Percentiles rank a stretch among this genome's conserved stretches.
phyloP scores from a whole-genome alignment of 2,329 filamentous ascomycete genomes.

The Knoxdaviesia proteae region DNA sequence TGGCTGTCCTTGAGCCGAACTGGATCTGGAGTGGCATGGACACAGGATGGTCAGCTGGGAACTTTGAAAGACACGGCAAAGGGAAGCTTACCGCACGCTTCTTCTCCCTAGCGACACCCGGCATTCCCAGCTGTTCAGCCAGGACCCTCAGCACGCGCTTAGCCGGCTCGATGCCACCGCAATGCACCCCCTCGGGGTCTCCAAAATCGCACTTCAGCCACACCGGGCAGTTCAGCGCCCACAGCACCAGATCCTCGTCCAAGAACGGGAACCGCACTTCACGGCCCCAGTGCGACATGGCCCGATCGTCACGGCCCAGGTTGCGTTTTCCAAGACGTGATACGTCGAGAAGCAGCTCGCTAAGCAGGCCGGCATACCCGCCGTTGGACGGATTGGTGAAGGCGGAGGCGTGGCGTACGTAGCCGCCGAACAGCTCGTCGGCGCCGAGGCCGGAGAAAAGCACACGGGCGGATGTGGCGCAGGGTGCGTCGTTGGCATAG shows the following conservation, averaged over 20 bases:
- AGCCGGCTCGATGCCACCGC: constrained; percentile 40
- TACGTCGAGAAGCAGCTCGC: constrained; percentile 74
- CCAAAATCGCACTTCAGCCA: constrained; percentile 75
- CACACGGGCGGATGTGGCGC: constrained; percentile 56
- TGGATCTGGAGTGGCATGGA: constrained; percentile 36
- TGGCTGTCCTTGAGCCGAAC: constrained; percentile 67
- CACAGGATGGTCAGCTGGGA: background rate
- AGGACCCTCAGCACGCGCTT: constrained; percentile 67
- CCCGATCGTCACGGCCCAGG: constrained; percentile 77
- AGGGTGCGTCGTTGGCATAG: constrained; percentile 16
- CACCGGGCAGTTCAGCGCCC: constrained; percentile 54
- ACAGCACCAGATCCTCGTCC: constrained; percentile 68
- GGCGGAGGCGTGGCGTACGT: constrained; percentile 62
- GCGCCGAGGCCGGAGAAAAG: constrained; percentile 84
- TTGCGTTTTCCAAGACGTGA: constrained; percentile 79
- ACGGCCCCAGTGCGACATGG: constrained; percentile 72
- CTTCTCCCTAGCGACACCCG: constrained; percentile 58
- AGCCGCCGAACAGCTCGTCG: constrained; percentile 90
- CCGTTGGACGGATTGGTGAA: constrained; percentile 30
- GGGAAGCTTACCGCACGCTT: constrained; percentile 55
- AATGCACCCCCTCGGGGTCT: constrained; percentile 8
- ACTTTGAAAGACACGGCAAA: background rate
- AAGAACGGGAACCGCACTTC: constrained; percentile 83
- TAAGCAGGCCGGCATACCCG: constrained; percentile 51
- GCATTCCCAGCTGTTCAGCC: constrained; percentile 54